These are phyloP conservation scores for Babesia sp. DNA, from an alignment of 169 alveolate genomes.

Conservation along the genomic window DNA sequence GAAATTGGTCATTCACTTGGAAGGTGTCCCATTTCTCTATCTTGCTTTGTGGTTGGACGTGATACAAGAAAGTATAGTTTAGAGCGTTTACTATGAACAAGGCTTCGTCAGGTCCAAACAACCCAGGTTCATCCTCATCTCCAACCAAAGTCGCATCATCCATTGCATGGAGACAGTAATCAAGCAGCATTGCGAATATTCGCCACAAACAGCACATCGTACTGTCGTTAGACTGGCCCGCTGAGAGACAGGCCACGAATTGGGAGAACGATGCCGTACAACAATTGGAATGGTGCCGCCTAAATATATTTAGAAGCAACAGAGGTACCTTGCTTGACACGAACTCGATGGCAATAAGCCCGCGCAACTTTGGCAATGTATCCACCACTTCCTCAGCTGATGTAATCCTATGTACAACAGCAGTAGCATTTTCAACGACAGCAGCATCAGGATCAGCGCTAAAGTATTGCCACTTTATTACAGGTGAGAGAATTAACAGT, in stretches of 20 bases:
- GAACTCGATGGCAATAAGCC: background rate
- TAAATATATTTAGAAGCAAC: constrained; percentile 8
- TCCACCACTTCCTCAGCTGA: background rate
- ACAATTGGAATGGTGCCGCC: constrained; percentile 24
- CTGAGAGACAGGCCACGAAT: constrained; percentile 5
- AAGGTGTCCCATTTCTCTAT: background rate
- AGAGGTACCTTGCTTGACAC: background rate
- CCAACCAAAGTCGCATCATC: constrained; percentile 33
- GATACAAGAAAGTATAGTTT: constrained; percentile 45
- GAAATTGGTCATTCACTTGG: constrained; percentile 16
- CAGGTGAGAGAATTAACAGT: constrained; percentile 20
- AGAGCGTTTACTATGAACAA: constrained; percentile 33
- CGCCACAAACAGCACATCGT: constrained; percentile 38
- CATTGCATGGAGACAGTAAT: constrained; percentile 51
- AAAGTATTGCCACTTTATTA: constrained; percentile 10
- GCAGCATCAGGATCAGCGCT: background rate
- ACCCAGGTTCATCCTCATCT: constrained; percentile 13
- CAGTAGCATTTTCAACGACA: background rate
- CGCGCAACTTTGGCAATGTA: background rate
- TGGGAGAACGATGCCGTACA: constrained; percentile 10
- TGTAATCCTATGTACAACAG: too few relatives aligned
- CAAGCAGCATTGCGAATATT: constrained; percentile 14
- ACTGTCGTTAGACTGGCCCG: constrained; percentile 15
- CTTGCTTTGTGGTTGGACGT: background rate
- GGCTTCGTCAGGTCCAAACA: constrained; percentile 56